phyloP scores from a whole-genome alignment of 768 basidiomycete genomes.

The Tylopilus rubrobrunneus region DNA sequence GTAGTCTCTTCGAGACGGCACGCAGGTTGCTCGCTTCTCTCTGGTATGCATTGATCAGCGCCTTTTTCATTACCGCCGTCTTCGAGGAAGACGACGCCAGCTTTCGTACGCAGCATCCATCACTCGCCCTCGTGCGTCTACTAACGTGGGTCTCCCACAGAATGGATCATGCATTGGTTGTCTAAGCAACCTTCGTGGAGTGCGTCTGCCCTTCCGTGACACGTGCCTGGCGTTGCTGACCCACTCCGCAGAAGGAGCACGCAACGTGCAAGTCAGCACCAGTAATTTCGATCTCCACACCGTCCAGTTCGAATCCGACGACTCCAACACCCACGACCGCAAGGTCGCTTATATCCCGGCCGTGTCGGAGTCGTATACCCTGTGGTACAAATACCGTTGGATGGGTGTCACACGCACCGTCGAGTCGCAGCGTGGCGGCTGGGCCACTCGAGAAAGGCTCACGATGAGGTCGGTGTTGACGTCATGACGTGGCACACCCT shows the following conservation, averaged over 20 bases:
- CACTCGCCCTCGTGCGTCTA: not conserved
- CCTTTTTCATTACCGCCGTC: slow-evolving; percentile 59
- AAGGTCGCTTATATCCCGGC: slow-evolving; percentile 35
- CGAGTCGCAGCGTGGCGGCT: slow-evolving; percentile 17
- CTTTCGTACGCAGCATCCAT: slow-evolving; percentile 42
- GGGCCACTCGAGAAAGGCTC: slow-evolving; percentile 19
- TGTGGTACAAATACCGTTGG: slow-evolving; percentile 35
- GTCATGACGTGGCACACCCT: not conserved
- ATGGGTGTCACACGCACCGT: slow-evolving; percentile 23
- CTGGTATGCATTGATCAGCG: slow-evolving; percentile 44
- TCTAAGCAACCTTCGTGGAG: slow-evolving; percentile 59
- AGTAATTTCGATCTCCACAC: slow-evolving; percentile 31
- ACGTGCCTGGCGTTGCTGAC: not conserved
- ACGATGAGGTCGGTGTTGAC: slow-evolving; percentile 18
- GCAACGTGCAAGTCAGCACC: slow-evolving; percentile 52
- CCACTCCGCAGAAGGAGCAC: slow-evolving; percentile 32
- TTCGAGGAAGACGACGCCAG: slow-evolving; percentile 58
- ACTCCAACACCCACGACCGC: slow-evolving; percentile 20
- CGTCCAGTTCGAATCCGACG: slow-evolving; percentile 22
- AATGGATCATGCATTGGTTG: slow-evolving; percentile 72
- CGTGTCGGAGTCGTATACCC: slow-evolving; percentile 30
- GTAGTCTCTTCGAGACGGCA: slow-evolving; percentile 55
- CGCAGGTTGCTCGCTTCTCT: slow-evolving; percentile 43
- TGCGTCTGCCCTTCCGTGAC: slow-evolving; percentile 25
- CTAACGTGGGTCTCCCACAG: slow-evolving; percentile 37